These are phyloP conservation scores for Lactarius quietus DNA, from an alignment of 768 basidiomycete genomes.

Conservation along the genomic window DNA sequence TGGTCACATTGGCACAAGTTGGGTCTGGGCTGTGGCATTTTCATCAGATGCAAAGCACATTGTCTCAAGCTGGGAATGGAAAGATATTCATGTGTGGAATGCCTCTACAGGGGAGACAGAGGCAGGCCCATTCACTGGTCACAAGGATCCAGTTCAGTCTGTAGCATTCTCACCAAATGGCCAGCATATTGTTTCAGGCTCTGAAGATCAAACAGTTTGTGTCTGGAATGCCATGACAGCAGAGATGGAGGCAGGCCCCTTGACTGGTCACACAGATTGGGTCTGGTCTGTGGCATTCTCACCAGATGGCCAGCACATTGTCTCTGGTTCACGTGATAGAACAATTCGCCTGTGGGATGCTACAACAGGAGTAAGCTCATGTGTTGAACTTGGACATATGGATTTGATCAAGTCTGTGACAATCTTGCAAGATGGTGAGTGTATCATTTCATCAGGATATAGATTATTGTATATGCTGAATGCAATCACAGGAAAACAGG, in stretches of 20 bases:
- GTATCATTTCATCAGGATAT: neutral
- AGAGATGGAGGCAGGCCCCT: no score
- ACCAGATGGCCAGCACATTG: no score
- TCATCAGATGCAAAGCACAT: neutral
- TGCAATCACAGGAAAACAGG: neutral
- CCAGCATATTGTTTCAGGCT: conserved; percentile 32
- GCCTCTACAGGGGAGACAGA: no score
- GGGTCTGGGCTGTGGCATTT: no score
- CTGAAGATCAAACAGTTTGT: no score
- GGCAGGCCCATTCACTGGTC: neutral
- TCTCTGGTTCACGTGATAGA: no score
- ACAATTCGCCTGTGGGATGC: neutral
- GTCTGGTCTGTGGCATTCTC: neutral
- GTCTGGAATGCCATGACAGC: no score
- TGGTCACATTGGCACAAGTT: no score
- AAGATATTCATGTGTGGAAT: no score
- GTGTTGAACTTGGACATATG: conserved; percentile 15
- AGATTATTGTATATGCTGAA: neutral
- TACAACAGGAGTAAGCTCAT: no score
- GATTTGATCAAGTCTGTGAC: neutral
- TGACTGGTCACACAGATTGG: neutral
- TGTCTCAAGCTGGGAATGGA: neutral
- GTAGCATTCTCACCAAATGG: conserved; percentile 5
- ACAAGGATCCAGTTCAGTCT: neutral
- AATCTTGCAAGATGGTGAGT: no score